Evolutionary conservation across 768 basidiomycete species (phyloP).

Genomic region (Tremella mesenterica): DNA sequence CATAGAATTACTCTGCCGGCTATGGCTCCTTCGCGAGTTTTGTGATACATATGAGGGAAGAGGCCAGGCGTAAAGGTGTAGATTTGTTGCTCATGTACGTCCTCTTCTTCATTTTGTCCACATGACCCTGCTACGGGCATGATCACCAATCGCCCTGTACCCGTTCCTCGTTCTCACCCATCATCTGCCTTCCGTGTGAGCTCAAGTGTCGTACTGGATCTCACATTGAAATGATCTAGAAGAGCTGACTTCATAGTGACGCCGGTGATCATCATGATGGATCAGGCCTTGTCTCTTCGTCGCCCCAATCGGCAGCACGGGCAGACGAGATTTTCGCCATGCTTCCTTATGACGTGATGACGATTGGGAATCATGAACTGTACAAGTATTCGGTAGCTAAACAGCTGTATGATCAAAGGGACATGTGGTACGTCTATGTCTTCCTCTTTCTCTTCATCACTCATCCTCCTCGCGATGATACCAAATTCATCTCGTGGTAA

Average conservation of each 20-base stretch:
- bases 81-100: slow-evolving; percentile 64
- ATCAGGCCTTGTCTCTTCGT: slow-evolving; percentile 38
- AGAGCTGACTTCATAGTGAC: slow-evolving; percentile 38
- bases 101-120: no score
- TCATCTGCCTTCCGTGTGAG: no score
- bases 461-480: no score
- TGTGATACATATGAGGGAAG: slow-evolving; percentile 66
- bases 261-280: slow-evolving; percentile 45
- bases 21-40: slow-evolving; percentile 84
- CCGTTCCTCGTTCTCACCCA: no score
- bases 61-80: slow-evolving; percentile 64
- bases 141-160: no score
- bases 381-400: slow-evolving; percentile 48
- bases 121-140: no score
- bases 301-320: slow-evolving; percentile 21
- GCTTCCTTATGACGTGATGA: slow-evolving; percentile 70
- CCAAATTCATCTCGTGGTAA: no score
- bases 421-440: slow-evolving; percentile 27
- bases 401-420: slow-evolving; percentile 20
- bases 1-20: slow-evolving; percentile 49
- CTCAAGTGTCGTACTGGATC: no score
- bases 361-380: slow-evolving; percentile 87
- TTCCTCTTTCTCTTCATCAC: slow-evolving; percentile 1
- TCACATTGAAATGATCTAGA: no score
- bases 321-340: slow-evolving; percentile 64